phyloP scores from a whole-genome alignment of 1,284 basidiomycete species.

The Pseudozyma pruni region DNA sequence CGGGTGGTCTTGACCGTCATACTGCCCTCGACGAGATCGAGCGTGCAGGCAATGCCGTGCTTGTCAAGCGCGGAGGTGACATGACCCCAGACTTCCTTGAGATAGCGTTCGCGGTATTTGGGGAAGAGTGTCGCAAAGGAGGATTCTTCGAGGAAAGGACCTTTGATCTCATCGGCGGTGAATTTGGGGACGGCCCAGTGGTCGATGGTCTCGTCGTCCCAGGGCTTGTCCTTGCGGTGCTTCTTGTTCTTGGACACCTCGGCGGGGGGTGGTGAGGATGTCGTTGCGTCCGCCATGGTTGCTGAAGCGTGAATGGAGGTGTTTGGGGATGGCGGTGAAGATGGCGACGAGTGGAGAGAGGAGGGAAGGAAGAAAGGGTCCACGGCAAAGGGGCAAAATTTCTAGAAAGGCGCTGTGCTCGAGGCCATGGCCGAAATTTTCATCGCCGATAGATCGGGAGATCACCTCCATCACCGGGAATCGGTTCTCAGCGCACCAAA shows the following conservation, averaged over 20 bases:
- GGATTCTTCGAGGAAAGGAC: slow-evolving; percentile 89
- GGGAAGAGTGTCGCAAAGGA: slow-evolving; percentile 98
- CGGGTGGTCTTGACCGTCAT: slow-evolving; percentile 98
- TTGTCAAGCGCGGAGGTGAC: slow-evolving; percentile 87
- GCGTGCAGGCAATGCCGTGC: slow-evolving; percentile 86
- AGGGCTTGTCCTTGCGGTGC: slow-evolving; percentile 70
- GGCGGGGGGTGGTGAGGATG: slow-evolving; percentile 8
- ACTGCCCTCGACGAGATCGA: slow-evolving; percentile 94
- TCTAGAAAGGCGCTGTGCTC: slow-evolving; percentile 18
- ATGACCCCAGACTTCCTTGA: slow-evolving; percentile 92
- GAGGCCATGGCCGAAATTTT: slow-evolving; percentile 15
- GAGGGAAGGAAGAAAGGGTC: slow-evolving; percentile 3
- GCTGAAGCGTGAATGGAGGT: background rate
- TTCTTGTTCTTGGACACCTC: slow-evolving; percentile 61
- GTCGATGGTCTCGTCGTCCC: slow-evolving; percentile 99
- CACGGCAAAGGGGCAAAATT: slow-evolving; percentile 19
- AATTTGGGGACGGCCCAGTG: slow-evolving; percentile 96
- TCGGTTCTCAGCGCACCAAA: background rate
- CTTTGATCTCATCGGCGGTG: slow-evolving; percentile 75
- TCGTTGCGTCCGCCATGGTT: slow-evolving; percentile 10
- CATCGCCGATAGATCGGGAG: slow-evolving; percentile 23
- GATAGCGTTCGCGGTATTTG: slow-evolving; percentile 96
- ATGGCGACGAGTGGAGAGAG: background rate
- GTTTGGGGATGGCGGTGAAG: background rate
- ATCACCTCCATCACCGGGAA: background rate